Evolutionary conservation across 352 stramenopile genomes (phyloP), one percentile per base, ranked within the genome.

Genomic region (Lagenidium sp.): DNA sequence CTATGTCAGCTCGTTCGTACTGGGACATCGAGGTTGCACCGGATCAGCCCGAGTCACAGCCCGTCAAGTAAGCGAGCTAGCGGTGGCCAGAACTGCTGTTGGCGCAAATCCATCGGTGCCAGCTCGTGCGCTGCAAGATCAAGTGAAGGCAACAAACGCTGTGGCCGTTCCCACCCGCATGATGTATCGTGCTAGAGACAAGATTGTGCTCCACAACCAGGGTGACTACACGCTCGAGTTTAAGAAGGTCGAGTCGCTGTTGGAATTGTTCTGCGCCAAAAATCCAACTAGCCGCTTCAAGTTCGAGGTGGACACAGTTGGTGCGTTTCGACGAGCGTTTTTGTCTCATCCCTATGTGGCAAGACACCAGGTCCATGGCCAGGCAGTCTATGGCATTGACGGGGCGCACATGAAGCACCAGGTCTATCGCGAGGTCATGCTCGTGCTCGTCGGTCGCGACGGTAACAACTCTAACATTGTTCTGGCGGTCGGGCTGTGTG

Each of bases 191-290:
- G 63, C 55, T 8, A 60, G 65, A 23, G 44, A 63, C 22, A 50
- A 48, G 21, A 29, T 78, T 4, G 31, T 57, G 7, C 51, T 38
- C 1, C 53, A 32, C 6, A 64, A 65, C 23, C 30, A 64, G 18
- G 63, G 65, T 28, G 57, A 62, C 15, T 64, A 61, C 8, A 44
- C 56, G 1, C 47, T 53, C 16, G 63, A 61, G 3, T 59, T 71
- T 36, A 60, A 71, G 57, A 70, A 71, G 26, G 59, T 78, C 36
- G 63, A 72, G 54, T 78, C 60, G 22, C 36, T 78, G 29, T 29
- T 78, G 35, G 15, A 61, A 16, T 60, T 67, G 21, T 78, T 78
- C 41, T 55, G 65, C 35, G 45, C 48, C 32, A 39, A 68, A 7
- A 75, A 75, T 28, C 53, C 66, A 20, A 65, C 54, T 0, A 44